A percentile compares a stretch with the other conserved stretches of the same genome.
Evolutionary conservation across 2,329 filamentous ascomycete species (phyloP).

Genomic region (Phoma sp.): DNA sequence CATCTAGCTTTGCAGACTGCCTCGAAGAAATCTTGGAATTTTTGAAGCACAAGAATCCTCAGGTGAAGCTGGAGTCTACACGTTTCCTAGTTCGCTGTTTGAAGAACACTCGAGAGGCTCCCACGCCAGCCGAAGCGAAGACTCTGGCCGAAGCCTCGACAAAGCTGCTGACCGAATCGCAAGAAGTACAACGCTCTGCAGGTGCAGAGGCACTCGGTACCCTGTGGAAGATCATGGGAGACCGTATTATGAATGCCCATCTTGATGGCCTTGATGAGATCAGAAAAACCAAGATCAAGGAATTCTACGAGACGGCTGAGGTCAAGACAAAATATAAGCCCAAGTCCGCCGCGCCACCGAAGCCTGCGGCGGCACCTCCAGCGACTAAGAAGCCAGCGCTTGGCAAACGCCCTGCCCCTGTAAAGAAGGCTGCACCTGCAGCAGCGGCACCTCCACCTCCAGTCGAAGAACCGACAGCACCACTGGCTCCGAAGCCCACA

Average conservation of each 20-base stretch:
- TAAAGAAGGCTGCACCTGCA: slow-evolving; percentile 59
- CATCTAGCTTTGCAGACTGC: slow-evolving; percentile 79
- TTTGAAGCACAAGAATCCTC: slow-evolving; percentile 92
- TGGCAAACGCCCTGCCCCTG: slow-evolving; percentile 59
- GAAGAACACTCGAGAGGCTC: slow-evolving; percentile 80
- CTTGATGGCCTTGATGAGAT: slow-evolving; percentile 94
- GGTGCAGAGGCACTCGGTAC: slow-evolving; percentile 93
- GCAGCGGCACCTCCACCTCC: slow-evolving; percentile 47
- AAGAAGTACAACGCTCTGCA: slow-evolving; percentile 81
- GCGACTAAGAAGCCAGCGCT: slow-evolving; percentile 46
- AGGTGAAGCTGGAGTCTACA: slow-evolving; percentile 94
- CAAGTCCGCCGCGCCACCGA: slow-evolving; percentile 70
- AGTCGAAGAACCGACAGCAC: slow-evolving; percentile 57
- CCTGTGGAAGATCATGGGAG: slow-evolving; percentile 98
- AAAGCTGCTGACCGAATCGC: slow-evolving; percentile 88
- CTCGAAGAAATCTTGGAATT: slow-evolving; percentile 89
- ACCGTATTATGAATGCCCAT: slow-evolving; percentile 91
- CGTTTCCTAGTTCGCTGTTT: slow-evolving; percentile 91
- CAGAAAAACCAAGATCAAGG: slow-evolving; percentile 92
- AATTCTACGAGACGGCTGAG: slow-evolving; percentile 81
- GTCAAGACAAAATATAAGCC: slow-evolving; percentile 92
- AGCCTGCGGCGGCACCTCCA: slow-evolving; percentile 57
- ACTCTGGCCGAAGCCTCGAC: slow-evolving; percentile 86
- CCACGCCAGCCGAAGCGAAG: slow-evolving; percentile 81
- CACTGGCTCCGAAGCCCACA: slow-evolving; percentile 65